Percentiles rank a stretch among this genome's conserved stretches.
phyloP scores from a whole-genome alignment of 139 green algal species.

The Chlamydomonas sphaeroides region DNA sequence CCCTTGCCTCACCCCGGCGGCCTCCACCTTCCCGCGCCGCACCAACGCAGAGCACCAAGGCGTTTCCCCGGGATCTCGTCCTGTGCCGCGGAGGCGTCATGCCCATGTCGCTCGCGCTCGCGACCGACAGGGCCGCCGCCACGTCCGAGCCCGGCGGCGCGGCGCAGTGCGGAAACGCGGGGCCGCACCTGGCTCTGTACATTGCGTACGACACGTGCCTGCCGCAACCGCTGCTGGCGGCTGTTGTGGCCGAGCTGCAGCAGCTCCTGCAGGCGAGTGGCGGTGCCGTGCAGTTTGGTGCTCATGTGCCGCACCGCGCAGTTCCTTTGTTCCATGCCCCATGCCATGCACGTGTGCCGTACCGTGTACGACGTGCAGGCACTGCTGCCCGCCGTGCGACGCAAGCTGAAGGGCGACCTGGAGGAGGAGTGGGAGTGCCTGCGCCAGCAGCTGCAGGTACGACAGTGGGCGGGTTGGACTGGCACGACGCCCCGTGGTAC shows the following conservation, averaged over 20 bases:
- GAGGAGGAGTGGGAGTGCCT: neutral
- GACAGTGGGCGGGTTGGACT: no score
- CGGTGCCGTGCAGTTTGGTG: neutral
- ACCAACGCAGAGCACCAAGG: neutral
- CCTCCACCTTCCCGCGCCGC: no score
- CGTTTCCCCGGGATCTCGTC: slow-evolving; percentile 20
- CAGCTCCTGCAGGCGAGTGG: slow-evolving; percentile 20
- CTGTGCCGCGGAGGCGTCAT: slow-evolving; percentile 3
- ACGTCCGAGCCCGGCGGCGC: no score
- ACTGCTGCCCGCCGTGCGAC: neutral
- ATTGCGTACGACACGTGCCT: neutral
- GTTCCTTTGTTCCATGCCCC: neutral
- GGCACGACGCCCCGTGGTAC: no score
- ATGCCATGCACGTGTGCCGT: neutral
- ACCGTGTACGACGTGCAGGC: no score
- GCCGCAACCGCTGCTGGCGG: slow-evolving; percentile 30
- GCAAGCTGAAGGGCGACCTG: neutral
- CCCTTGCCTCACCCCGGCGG: no score
- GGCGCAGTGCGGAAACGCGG: no score
- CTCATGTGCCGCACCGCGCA: no score
- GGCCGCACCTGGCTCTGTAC: slow-evolving; percentile 27
- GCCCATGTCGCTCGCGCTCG: slow-evolving; percentile 21
- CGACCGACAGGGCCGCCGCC: neutral
- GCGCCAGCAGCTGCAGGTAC: neutral
- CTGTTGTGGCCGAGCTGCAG: slow-evolving; percentile 8